Conservation (phyloP, 805 yeast genomes). For the Lipomyces starkeyi region DNA sequence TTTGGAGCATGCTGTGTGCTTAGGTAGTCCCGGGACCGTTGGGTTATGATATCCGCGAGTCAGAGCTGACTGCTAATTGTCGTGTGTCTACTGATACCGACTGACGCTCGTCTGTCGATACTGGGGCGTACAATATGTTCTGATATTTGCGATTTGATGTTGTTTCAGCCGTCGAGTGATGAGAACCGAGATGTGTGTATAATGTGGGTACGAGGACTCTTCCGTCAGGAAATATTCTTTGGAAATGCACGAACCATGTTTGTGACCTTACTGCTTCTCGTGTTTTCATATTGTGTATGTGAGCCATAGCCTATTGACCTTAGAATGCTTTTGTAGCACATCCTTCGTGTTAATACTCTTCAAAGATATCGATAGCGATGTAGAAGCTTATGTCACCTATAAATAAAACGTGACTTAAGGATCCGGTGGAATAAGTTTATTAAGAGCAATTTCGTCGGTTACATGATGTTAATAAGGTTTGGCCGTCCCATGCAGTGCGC, state of each 20-base stretch:
- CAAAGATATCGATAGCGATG: no score
- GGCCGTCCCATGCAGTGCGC: not conserved
- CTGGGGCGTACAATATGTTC: not conserved
- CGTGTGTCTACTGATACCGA: not conserved
- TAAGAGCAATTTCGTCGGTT: no score
- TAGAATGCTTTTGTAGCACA: not conserved
- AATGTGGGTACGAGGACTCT: not conserved
- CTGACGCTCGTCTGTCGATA: conserved; percentile 2
- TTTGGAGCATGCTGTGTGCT: not conserved
- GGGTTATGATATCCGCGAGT: conserved; percentile 3
- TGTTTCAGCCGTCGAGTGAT: not conserved
- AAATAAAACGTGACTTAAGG: no score
- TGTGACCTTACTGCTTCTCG: conserved; percentile 1
- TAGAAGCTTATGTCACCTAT: no score
- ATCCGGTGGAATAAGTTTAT: no score
- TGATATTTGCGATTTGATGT: not conserved
- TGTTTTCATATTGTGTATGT: not conserved
- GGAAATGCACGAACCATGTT: conserved; percentile 12
- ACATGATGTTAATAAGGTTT: no score
- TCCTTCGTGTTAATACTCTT: not conserved
- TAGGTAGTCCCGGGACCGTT: conserved; percentile 2
- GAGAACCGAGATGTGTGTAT: not conserved
- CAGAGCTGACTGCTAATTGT: not conserved
- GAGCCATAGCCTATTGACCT: not conserved
- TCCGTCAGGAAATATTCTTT: not conserved